Evolutionary conservation across 306 rosid genomes (phyloP), one percentile per base, ranked within the genome.

Genomic region (Rubus parviflorus): DNA sequence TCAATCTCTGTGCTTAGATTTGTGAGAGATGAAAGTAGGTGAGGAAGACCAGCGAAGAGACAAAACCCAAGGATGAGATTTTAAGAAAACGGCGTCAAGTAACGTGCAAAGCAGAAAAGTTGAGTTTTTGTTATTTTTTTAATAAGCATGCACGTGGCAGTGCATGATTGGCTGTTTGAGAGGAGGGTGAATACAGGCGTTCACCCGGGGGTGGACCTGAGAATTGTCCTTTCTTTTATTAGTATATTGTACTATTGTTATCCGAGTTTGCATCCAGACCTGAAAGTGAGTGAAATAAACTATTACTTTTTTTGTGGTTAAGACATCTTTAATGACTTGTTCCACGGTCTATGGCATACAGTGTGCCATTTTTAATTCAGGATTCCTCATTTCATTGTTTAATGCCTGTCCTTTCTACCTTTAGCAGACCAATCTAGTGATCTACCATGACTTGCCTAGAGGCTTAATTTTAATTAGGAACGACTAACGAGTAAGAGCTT

Each of bases 311-410:
- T 65, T 43, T 41, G 52, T 20, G 72, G 52, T 67, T 20, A 45
- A 48, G 42, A 48, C 15, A 40, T 16, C 41, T 41, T 73, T 23
- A 73, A 42, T 42, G 63, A 14, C 54, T 22, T 57, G 9, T 20
- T 56, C 17, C 63, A 73, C 37, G 56, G 68, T 73, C 43, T 14
- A 22, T 15, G 42, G 22, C 46, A 45, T 53, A 54, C 22, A 15
- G 42, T 41, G 54, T 43, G 67, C 68, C 53, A 19, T 73, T 42
- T 46, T 42, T 13, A 73, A 57, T 13, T 73, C 14, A 19, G 7
- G 54, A 23, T 57, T 57, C 25, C 77, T 41, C 68, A 73, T 42
- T 14, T 56, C 25, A 56, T 56, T 56, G 53, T 56, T 73, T 73
- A 73, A 56, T 56, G 42, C 6, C 35, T 22, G 42, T 13, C 7